Evolutionary conservation across 768 basidiomycete genomes (phyloP).

Genomic region (Mycena galopus): DNA sequence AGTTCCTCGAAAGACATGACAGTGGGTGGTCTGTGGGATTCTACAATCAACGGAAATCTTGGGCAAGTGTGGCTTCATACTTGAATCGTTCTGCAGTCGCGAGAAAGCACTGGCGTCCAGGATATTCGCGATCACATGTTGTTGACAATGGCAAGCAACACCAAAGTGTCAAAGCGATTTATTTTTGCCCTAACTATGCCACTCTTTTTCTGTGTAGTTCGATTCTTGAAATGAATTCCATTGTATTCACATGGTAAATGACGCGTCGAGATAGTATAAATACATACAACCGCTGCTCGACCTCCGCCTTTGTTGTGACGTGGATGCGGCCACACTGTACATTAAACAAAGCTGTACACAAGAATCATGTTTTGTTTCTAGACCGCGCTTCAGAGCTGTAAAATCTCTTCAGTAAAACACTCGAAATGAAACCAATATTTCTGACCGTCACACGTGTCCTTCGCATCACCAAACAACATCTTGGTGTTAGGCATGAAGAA

Average conservation of each 20-base stretch:
- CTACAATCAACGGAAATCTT: too few relatives aligned
- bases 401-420: slow-evolving; percentile 13
- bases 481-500: slow-evolving; percentile 92
- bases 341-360: background rate
- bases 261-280: slow-evolving; percentile 8
- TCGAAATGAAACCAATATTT: background rate
- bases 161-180: too few relatives aligned
- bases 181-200: too few relatives aligned
- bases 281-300: slow-evolving; percentile 8
- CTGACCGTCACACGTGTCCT: slow-evolving; percentile 89
- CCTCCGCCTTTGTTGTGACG: background rate
- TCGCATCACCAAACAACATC: slow-evolving; percentile 95
- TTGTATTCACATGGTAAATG: background rate
- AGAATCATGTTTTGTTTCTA: slow-evolving; percentile 52
- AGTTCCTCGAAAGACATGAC: too few relatives aligned
- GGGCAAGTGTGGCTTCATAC: too few relatives aligned
- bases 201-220: too few relatives aligned
- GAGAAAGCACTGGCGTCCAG: too few relatives aligned
- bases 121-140: too few relatives aligned
- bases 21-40: too few relatives aligned
- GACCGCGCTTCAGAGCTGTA: slow-evolving; percentile 71
- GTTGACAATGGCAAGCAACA: too few relatives aligned
- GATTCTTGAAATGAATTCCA: background rate
- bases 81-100: too few relatives aligned
- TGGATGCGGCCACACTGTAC: background rate